These are phyloP conservation scores for Cryptococcus deneoformans DNA, from an alignment of 1,284 basidiomycete genomes.

Conservation along the genomic window DNA sequence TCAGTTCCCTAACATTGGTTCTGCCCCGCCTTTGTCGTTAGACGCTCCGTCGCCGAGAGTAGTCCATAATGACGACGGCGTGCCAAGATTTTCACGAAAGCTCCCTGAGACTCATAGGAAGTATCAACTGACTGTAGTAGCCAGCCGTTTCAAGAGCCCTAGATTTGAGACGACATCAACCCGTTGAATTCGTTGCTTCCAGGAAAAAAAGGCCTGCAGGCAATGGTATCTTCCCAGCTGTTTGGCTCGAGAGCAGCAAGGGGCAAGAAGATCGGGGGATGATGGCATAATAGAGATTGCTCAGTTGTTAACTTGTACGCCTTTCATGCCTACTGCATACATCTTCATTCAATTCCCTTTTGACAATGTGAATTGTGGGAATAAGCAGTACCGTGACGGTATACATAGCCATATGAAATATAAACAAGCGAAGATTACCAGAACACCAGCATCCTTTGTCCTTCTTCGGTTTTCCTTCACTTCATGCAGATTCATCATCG, in stretches of 20 bases:
- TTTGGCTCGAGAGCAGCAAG: no score
- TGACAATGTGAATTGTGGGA: neutral
- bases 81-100: neutral
- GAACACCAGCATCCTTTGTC: neutral
- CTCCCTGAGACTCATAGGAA: neutral
- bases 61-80: neutral
- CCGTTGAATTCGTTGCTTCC: neutral
- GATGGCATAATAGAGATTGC: no score
- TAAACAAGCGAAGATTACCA: neutral
- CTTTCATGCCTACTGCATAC: no score
- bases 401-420: neutral
- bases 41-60: neutral
- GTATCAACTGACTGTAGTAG: neutral
- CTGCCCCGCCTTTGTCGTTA: neutral
- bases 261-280: no score
- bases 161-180: neutral
- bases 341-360: neutral
- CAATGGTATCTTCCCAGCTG: no score
- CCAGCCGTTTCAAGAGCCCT: neutral
- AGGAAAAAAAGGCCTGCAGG: no score
- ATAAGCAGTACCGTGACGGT: neutral
- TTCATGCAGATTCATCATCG: neutral
- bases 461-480: neutral
- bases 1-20: neutral
- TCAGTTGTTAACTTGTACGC: no score